Conservation (phyloP, 75 land plant species). For the Sequoia sempervirens region DNA sequence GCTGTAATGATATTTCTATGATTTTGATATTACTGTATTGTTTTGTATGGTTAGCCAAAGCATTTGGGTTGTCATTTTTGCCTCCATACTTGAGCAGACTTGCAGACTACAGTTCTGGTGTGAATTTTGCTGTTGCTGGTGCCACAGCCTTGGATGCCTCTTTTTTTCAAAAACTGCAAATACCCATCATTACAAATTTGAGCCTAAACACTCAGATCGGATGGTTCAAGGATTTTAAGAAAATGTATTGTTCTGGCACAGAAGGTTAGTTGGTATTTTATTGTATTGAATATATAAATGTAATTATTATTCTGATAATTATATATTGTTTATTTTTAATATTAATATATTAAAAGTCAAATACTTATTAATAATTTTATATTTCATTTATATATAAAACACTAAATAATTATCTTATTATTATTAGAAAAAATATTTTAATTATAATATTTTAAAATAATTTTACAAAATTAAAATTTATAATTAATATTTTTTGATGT, state of each 20-base stretch:
- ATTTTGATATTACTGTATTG: neutral
- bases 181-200: neutral
- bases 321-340: too few species aligned
- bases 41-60: neutral
- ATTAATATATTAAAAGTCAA: too few species aligned
- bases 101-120: too few species aligned
- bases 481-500: neutral
- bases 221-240: constrained; percentile 2
- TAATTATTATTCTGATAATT: too few species aligned
- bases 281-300: too few species aligned
- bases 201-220: too few species aligned
- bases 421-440: too few species aligned
- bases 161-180: neutral
- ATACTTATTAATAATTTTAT: neutral
- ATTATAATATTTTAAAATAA: too few species aligned
- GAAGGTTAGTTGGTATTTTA: neutral
- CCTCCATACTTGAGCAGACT: too few species aligned
- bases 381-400: too few species aligned
- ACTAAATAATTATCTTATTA: too few species aligned
- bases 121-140: constrained; percentile 39
- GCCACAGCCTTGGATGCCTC: constrained; percentile 26
- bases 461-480: too few species aligned
- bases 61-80: constrained; percentile 4
- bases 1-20: neutral
- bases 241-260: neutral